Conservation (phyloP, 306 rosid genomes). For the Fagus sylvatica region DNA sequence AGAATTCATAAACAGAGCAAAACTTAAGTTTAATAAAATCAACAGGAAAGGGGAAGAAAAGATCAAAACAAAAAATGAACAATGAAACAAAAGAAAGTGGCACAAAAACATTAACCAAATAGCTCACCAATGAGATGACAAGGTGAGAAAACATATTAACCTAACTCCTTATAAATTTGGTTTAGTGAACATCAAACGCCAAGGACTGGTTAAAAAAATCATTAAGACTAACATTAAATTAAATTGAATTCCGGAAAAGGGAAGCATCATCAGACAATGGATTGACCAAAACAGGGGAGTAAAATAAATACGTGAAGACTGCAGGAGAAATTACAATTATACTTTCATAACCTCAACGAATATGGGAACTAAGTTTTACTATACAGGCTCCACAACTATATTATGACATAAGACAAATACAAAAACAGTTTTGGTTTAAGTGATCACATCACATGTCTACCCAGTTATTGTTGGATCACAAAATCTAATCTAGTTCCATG, state of each 20-base stretch:
- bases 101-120: not conserved
- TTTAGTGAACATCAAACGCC: not conserved
- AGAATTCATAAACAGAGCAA: slow-evolving; percentile 14
- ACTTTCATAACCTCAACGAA: not conserved
- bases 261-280: not conserved
- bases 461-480: no score
- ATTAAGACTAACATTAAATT: not conserved
- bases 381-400: not conserved
- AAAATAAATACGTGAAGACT: not conserved
- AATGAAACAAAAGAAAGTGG: not conserved
- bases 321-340: not conserved
- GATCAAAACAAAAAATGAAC: not conserved
- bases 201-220: not conserved
- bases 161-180: not conserved
- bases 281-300: not conserved
- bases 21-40: slow-evolving; percentile 21
- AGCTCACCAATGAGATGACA: not conserved
- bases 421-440: not conserved
- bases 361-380: not conserved
- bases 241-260: not conserved
- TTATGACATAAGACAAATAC: not conserved
- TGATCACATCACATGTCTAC: not conserved
- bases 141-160: not conserved
- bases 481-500: not conserved
- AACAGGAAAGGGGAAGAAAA: slow-evolving; percentile 10